Percentiles rank a stretch among this genome's conserved stretches.
Conservation (phyloP, 306 rosid species). For the Begonia peltatifolia region DNA sequence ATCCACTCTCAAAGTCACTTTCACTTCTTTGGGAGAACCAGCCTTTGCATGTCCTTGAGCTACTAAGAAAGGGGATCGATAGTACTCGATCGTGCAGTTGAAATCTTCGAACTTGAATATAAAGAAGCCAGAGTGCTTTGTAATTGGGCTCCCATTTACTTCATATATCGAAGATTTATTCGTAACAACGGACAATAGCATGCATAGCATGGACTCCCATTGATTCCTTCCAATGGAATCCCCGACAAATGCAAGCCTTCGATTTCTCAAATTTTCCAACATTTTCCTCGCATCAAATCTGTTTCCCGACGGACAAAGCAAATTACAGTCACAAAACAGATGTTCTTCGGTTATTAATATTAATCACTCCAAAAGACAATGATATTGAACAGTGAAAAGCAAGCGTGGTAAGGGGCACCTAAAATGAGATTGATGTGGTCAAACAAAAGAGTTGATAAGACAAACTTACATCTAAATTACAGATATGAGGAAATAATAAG, state of each 20-base stretch:
- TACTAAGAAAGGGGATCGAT: conserved; percentile 71
- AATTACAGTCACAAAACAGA: conserved; percentile 1
- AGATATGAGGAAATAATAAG: too few relatives aligned
- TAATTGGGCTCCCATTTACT: conserved; percentile 59
- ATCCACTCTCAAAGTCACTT: conserved; percentile 48
- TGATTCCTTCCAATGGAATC: conserved; percentile 94
- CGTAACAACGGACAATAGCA: conserved; percentile 54
- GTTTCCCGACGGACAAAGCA: conserved; percentile 12
- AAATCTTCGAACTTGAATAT: conserved; percentile 61
- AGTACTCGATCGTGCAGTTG: conserved; percentile 82
- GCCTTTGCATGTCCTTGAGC: conserved; percentile 67
- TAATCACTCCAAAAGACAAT: too few relatives aligned
- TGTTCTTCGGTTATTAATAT: too few relatives aligned
- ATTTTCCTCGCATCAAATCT: conserved; percentile 66
- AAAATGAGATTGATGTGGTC: too few relatives aligned
- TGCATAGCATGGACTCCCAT: conserved; percentile 87
- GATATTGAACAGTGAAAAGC: too few relatives aligned
- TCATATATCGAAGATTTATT: conserved; percentile 50
- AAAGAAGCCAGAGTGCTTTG: conserved; percentile 73
- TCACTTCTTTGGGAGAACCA: conserved; percentile 42
- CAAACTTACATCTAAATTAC: too few relatives aligned
- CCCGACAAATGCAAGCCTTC: conserved; percentile 74
- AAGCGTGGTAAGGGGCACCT: too few relatives aligned
- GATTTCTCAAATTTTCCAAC: conserved; percentile 52
- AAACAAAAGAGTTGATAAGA: too few relatives aligned